A percentile compares a stretch with the other conserved stretches of the same genome.
phyloP scores from a whole-genome alignment of 2,329 filamentous ascomycete species.

The Lecanicillium sp. region DNA sequence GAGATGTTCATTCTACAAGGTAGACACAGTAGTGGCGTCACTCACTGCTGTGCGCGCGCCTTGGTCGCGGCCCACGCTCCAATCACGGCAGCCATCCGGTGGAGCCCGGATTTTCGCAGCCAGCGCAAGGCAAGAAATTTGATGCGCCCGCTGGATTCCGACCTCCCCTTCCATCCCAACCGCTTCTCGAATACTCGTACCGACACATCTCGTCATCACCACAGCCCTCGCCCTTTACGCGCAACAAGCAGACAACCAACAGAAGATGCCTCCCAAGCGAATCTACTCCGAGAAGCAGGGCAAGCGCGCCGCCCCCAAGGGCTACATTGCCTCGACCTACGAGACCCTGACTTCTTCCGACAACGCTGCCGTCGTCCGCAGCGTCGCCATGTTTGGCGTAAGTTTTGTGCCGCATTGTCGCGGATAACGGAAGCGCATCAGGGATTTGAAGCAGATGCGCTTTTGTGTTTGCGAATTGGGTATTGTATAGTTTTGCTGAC shows the following conservation, averaged over 20 bases:
- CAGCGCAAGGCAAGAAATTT: too few relatives aligned
- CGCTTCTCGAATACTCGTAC: constrained; percentile 1
- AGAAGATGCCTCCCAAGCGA: constrained; percentile 57
- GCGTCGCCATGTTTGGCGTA: constrained; percentile 61
- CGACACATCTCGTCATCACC: constrained; percentile 8
- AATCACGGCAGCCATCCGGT: too few relatives aligned
- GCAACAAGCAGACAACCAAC: not conserved
- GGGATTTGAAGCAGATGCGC: not conserved
- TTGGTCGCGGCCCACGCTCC: too few relatives aligned
- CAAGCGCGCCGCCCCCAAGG: constrained; percentile 34
- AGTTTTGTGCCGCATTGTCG: constrained; percentile 24
- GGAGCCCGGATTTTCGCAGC: too few relatives aligned
- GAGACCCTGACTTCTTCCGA: constrained; percentile 57
- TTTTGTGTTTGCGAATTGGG: not conserved
- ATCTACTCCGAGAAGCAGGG: constrained; percentile 41
- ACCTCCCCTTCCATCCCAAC: constrained; percentile 1
- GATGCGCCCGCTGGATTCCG: too few relatives aligned
- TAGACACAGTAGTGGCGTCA: too few relatives aligned
- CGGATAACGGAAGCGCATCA: too few relatives aligned
- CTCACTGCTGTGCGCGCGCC: too few relatives aligned
- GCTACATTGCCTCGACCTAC: constrained; percentile 52
- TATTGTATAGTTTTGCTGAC: constrained; percentile 7
- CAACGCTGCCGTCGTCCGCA: constrained; percentile 61
- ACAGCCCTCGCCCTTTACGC: not conserved
- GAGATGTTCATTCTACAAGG: too few relatives aligned